Conservation (phyloP, 257 asterid species). For the Datura wrightii region DNA sequence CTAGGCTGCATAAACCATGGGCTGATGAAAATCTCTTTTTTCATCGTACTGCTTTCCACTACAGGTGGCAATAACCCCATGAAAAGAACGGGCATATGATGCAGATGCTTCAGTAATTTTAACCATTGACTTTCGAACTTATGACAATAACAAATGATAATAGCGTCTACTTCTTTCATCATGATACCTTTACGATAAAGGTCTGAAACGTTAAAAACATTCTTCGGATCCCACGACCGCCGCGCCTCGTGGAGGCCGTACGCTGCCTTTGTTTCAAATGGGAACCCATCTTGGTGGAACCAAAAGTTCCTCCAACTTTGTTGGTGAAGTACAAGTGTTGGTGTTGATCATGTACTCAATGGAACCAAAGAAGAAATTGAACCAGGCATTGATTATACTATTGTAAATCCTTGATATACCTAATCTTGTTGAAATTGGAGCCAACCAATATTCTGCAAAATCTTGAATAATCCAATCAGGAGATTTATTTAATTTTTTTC, state of each 20-base stretch:
- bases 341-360: conserved; percentile 24
- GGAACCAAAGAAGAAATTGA: conserved; percentile 29
- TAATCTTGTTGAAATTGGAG: conserved; percentile 32
- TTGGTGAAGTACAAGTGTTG: not conserved
- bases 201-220: conserved; percentile 30
- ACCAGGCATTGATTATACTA: conserved; percentile 26
- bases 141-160: conserved; percentile 28
- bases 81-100: not conserved
- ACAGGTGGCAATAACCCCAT: conserved; percentile 47
- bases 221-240: conserved; percentile 34
- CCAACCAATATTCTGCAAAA: conserved; percentile 43
- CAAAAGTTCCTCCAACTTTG: conserved; percentile 41
- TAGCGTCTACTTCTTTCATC: not conserved
- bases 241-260: conserved; percentile 30
- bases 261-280: conserved; percentile 40
- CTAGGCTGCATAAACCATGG: too few relatives aligned
- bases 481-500: not conserved
- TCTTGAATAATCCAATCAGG: conserved; percentile 50
- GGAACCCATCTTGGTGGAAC: conserved; percentile 36
- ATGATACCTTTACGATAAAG: conserved; percentile 26
- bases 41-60: not conserved
- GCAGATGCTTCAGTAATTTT: not conserved
- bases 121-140: conserved; percentile 24
- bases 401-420: conserved; percentile 26
- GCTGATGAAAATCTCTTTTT: too few relatives aligned